Conservation (phyloP, 1,139 yeast species). For the Lodderomyces elongisporus region DNA sequence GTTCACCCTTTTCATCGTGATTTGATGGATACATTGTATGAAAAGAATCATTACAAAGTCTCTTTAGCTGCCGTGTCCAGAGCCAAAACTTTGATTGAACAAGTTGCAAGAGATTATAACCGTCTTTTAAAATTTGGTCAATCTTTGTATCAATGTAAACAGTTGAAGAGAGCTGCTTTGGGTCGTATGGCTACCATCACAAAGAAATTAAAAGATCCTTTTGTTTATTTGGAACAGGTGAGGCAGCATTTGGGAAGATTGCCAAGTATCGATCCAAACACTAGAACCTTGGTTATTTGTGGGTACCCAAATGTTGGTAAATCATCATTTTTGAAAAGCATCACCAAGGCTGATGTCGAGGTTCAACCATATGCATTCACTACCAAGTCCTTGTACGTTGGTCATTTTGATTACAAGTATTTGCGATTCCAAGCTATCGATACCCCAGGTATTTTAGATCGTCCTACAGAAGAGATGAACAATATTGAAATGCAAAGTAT, state of each 20-base stretch:
- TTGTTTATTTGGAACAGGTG: conserved; percentile 91
- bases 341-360: conserved; percentile 97
- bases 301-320: conserved; percentile 99
- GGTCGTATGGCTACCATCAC: conserved; percentile 99
- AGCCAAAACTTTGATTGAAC: conserved; percentile 91
- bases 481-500: conserved; percentile 99
- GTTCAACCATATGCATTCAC: conserved; percentile 99
- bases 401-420: conserved; percentile 97
- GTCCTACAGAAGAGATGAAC: conserved; percentile 99
- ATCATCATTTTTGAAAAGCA: conserved; percentile 86
- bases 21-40: conserved; percentile 94
- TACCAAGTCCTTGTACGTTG: conserved; percentile 90
- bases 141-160: conserved; percentile 96
- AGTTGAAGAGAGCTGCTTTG: conserved; percentile 93
- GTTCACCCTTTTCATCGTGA: conserved; percentile 98
- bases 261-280: conserved; percentile 97
- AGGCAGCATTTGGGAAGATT: conserved; percentile 98
- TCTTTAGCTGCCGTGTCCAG: conserved; percentile 94
- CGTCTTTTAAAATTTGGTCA: conserved; percentile 95
- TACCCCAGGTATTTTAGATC: conserved; percentile 97
- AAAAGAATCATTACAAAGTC: conserved; percentile 95
- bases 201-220: conserved; percentile 91
- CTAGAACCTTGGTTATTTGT: conserved; percentile 93
- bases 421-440: conserved; percentile 97
- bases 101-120: conserved; percentile 90